Evolutionary conservation across 495 filamentous ascomycete genomes (phyloP), one percentile per base, ranked within the genome.

Genomic region (Friedmanniomyces endolithicus): DNA sequence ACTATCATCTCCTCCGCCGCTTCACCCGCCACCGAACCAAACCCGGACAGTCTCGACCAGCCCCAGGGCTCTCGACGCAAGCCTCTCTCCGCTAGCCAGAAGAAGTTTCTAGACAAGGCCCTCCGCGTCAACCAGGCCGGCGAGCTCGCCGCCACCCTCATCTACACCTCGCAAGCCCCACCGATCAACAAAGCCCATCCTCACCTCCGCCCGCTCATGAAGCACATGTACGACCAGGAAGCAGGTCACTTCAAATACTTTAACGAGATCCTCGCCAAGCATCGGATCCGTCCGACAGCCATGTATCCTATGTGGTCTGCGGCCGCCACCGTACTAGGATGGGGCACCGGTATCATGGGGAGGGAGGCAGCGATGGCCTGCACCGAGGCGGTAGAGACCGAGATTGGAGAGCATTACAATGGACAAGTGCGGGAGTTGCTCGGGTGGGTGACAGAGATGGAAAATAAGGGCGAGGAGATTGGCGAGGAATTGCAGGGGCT

Each of bases 191-290:
- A 82, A 47, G 74, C 79, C 0, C 83, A 98, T 64, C 88, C 90
- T 0, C 87, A 92, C 66, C 82, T 98, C 20, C 81, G 86, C 14
- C 81, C 86, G 0, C 70, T 96, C 17, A 95, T 98, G 86, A 81
- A 84, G 55, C 92, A 97, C 73, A 98, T 98, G 94, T 89, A 95
- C 75, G 87, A 90, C 61, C 92, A 98, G 67, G 92, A 98, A 73
- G 87, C 83, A 6, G 81, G 78, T 8, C 92, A 98, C 68, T 80
- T 97, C 57, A 63, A 71, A 14, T 88, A 80, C 48, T 98, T 98
- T 81, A 94, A 95, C 68, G 50, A 70, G 0, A 78, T 97, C 11
- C 71, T 97, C 17, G 84, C 86, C 2, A 83, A 83, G 52, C 92
- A 98, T 68, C 88, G 90, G 46, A 78, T 98, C 14, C 90, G 92